Evolutionary conservation across 805 yeast species (phyloP).

Genomic region (Candida andamanensis): DNA sequence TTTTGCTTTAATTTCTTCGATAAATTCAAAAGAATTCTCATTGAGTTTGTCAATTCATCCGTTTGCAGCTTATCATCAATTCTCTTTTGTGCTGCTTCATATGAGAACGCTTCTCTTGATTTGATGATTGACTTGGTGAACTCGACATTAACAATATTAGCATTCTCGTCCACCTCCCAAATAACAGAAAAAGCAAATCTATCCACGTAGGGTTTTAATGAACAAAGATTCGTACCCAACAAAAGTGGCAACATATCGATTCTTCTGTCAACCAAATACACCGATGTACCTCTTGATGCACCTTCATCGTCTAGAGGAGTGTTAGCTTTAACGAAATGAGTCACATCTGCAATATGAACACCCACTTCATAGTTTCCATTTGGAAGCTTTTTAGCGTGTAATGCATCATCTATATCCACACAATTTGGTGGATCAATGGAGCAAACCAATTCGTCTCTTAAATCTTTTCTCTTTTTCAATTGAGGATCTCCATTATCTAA

Average conservation of each 20-base stretch:
- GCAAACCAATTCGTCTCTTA: conserved; percentile 85
- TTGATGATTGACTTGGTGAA: conserved; percentile 84
- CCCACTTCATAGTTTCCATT: conserved; percentile 97
- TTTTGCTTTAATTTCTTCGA: conserved; percentile 81
- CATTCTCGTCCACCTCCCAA: conserved; percentile 90
- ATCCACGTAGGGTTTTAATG: conserved; percentile 91
- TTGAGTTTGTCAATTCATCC: conserved; percentile 85
- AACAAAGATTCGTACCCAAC: conserved; percentile 92
- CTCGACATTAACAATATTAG: conserved; percentile 72
- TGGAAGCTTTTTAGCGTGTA: conserved; percentile 78
- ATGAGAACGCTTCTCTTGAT: conserved; percentile 92
- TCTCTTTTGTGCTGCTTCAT: conserved; percentile 86
- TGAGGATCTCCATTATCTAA: conserved; percentile 48
- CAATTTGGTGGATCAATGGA: conserved; percentile 97
- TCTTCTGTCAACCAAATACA: conserved; percentile 93
- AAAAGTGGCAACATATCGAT: conserved; percentile 97
- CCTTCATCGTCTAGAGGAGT: conserved; percentile 94
- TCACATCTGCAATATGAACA: conserved; percentile 98
- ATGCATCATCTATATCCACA: conserved; percentile 96
- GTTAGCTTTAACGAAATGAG: conserved; percentile 91
- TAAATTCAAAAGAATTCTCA: conserved; percentile 74
- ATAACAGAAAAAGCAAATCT: conserved; percentile 92
- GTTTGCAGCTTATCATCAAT: conserved; percentile 73
- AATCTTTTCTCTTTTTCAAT: conserved; percentile 66
- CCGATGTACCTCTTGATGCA: conserved; percentile 95